Percentiles rank a stretch among this genome's conserved stretches.
These are phyloP conservation scores for Phaffia australis DNA, from an alignment of 768 basidiomycete species.

Conservation along the genomic window DNA sequence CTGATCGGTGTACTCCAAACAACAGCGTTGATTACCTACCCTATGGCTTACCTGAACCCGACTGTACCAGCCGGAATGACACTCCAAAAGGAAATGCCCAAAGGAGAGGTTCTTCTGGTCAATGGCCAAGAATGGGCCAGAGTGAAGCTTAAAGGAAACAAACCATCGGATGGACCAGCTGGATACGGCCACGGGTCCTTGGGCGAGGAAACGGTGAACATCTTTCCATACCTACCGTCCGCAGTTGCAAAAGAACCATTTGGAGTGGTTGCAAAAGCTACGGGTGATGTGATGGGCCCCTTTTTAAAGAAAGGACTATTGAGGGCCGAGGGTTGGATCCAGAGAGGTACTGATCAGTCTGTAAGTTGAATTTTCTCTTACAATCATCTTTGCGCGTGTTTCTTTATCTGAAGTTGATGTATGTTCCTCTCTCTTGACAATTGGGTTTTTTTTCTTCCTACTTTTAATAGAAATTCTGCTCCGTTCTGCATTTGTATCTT, in stretches of 20 bases:
- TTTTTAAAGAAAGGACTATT: slow-evolving; percentile 34
- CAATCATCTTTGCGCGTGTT: slow-evolving; percentile 22
- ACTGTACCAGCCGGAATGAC: background rate
- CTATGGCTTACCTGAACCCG: slow-evolving; percentile 12
- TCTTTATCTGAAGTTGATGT: background rate
- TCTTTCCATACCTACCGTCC: slow-evolving; percentile 15
- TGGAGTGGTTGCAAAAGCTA: slow-evolving; percentile 33
- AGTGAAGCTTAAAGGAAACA: slow-evolving; percentile 35
- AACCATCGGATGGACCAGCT: slow-evolving; percentile 22
- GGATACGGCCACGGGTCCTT: slow-evolving; percentile 24
- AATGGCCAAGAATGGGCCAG: slow-evolving; percentile 23
- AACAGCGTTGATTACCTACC: slow-evolving; percentile 24
- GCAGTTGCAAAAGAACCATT: slow-evolving; percentile 30
- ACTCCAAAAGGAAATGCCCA: background rate
- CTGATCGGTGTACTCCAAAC: slow-evolving; percentile 19
- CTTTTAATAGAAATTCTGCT: slow-evolving; percentile 56
- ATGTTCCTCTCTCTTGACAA: slow-evolving; percentile 1
- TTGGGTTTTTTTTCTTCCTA: slow-evolving; percentile 25
- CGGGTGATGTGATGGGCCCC: slow-evolving; percentile 28
- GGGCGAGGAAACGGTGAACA: slow-evolving; percentile 23
- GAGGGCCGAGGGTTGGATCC: slow-evolving; percentile 36
- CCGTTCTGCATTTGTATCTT: slow-evolving; percentile 73
- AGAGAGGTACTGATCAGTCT: slow-evolving; percentile 31
- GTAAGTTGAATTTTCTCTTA: slow-evolving; percentile 29
- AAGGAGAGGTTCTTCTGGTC: slow-evolving; percentile 14